A percentile compares a stretch with the other conserved stretches of the same genome.
Conservation (phyloP, 192 early-diverging fungal genomes). For the Gamsiella multidivaricata region DNA sequence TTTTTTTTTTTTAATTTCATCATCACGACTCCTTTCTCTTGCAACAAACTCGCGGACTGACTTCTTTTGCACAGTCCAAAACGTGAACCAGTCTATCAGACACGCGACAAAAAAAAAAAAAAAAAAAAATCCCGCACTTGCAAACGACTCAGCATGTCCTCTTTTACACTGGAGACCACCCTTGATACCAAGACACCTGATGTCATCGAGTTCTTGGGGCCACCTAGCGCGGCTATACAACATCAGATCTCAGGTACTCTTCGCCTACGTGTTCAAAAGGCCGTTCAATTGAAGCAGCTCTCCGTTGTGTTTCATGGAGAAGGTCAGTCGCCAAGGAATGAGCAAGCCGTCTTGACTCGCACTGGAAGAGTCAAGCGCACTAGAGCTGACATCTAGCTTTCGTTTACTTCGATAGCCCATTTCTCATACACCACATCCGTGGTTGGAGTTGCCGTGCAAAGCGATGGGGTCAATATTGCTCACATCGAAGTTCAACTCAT, state of each 20-base stretch:
- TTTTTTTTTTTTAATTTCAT: not conserved
- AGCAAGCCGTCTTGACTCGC: not conserved
- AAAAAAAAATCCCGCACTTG: too few species aligned
- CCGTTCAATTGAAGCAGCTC: conserved; percentile 42
- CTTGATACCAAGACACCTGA: conserved; percentile 37
- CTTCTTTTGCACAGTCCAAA: too few species aligned
- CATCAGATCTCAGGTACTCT: conserved; percentile 33
- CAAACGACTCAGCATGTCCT: not conserved
- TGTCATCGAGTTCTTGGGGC: conserved; percentile 33
- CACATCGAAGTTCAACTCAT: conserved; percentile 13
- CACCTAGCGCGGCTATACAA: conserved; percentile 4
- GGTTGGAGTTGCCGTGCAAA: not conserved
- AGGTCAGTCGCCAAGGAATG: conserved; percentile 5
- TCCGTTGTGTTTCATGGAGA: conserved; percentile 22
- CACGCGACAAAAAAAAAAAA: too few species aligned
- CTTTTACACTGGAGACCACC: conserved; percentile 23
- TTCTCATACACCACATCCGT: not conserved
- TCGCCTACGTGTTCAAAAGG: conserved; percentile 17
- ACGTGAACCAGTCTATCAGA: too few species aligned
- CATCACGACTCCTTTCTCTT: too few species aligned
- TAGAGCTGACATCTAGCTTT: conserved; percentile 1
- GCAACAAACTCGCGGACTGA: too few species aligned
- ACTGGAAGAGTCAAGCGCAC: conserved; percentile 1
- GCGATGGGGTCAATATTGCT: conserved; percentile 11
- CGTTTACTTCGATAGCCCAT: conserved; percentile 1